phyloP scores from a whole-genome alignment of 345 rosid species.

The Hibiscus tridactylites region DNA sequence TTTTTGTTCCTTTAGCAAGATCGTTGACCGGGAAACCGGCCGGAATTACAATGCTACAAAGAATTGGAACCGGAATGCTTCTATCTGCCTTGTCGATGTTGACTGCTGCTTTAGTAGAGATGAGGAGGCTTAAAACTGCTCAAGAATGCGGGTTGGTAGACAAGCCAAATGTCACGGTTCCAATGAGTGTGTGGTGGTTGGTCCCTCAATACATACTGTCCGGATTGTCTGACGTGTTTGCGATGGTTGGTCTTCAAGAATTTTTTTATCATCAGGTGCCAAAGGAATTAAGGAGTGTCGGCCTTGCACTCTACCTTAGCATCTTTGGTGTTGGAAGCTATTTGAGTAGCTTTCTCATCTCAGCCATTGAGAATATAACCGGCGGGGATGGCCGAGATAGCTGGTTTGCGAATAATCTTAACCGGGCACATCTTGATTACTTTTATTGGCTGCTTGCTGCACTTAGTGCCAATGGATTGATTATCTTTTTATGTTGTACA shows the following conservation, averaged over 20 bases:
- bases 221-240: conserved; percentile 23
- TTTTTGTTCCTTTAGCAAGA: conserved; percentile 36
- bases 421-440: conserved; percentile 23
- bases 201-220: conserved; percentile 21
- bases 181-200: conserved; percentile 28
- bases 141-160: conserved; percentile 12
- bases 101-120: conserved; percentile 25
- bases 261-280: conserved; percentile 30
- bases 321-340: conserved; percentile 26
- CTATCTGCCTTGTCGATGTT: conserved; percentile 19
- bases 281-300: conserved; percentile 23
- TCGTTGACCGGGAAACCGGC: conserved; percentile 13
- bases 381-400: conserved; percentile 11
- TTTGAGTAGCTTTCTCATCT: conserved; percentile 27
- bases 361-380: conserved; percentile 14
- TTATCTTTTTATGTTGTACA: background rate
- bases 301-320: conserved; percentile 24
- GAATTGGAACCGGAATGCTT: conserved; percentile 23
- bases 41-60: conserved; percentile 29
- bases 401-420: conserved; percentile 24
- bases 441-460: conserved; percentile 25
- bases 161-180: conserved; percentile 6
- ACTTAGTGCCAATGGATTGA: background rate
- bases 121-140: conserved; percentile 22
- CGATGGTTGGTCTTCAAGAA: conserved; percentile 31